phyloP scores from a whole-genome alignment of 805 yeast species.

The Saccharomycopsis fermentans region DNA sequence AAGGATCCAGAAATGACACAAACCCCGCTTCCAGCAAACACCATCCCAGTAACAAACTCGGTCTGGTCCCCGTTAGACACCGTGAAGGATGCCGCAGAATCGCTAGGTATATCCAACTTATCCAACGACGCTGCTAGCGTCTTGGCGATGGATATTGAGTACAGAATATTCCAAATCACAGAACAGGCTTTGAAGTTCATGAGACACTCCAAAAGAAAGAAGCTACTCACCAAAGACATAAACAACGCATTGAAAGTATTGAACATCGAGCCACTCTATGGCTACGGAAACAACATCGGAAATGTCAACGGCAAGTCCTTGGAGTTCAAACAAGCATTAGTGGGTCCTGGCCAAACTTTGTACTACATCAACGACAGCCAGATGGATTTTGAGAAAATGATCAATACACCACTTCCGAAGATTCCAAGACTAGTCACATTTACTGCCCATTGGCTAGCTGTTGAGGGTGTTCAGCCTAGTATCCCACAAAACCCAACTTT shows the following conservation, averaged over 20 bases:
- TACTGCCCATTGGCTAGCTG: slow-evolving; percentile 95
- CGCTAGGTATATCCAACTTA: slow-evolving; percentile 64
- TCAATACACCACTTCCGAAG: slow-evolving; percentile 89
- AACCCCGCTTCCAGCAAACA: slow-evolving; percentile 7
- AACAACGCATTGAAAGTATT: slow-evolving; percentile 72
- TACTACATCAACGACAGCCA: slow-evolving; percentile 90
- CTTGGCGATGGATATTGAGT: slow-evolving; percentile 98
- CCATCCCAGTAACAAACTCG: slow-evolving; percentile 66
- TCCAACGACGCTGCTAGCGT: slow-evolving; percentile 92
- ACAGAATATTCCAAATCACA: slow-evolving; percentile 86
- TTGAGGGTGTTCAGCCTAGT: slow-evolving; percentile 97
- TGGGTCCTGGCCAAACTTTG: slow-evolving; percentile 86
- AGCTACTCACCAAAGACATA: slow-evolving; percentile 72
- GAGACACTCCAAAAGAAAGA: slow-evolving; percentile 84
- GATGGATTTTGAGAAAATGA: slow-evolving; percentile 84
- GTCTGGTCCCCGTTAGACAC: slow-evolving; percentile 98
- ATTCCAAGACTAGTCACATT: slow-evolving; percentile 89
- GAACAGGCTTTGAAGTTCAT: slow-evolving; percentile 95
- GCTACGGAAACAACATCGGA: slow-evolving; percentile 51
- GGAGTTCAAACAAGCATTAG: slow-evolving; percentile 76
- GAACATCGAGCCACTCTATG: slow-evolving; percentile 90
- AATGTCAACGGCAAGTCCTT: slow-evolving; percentile 45
- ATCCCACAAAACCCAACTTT: slow-evolving; percentile 90
- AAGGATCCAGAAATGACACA: not conserved
- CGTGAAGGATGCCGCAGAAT: slow-evolving; percentile 91